Conservation (phyloP, 1,139 yeast genomes). For the Geotrichum restrictum region DNA sequence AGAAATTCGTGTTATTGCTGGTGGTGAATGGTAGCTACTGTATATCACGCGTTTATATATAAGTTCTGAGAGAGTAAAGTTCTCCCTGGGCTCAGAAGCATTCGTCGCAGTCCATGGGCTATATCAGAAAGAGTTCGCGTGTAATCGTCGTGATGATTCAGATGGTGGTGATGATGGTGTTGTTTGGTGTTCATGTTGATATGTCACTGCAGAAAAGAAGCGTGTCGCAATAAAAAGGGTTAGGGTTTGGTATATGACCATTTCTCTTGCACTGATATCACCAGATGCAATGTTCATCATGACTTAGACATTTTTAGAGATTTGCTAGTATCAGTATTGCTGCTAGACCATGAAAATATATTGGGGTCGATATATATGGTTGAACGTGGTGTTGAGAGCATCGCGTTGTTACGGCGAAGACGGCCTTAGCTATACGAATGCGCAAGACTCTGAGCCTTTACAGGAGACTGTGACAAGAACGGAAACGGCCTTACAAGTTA, state of each 20-base stretch:
- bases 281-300: background rate
- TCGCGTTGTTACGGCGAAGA: background rate
- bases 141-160: background rate
- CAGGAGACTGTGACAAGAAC: background rate
- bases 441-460: background rate
- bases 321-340: too few relatives aligned
- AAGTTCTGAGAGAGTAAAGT: conserved; percentile 1
- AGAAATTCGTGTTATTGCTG: background rate
- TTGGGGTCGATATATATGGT: conserved; percentile 2
- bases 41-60: background rate
- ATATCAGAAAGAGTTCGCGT: too few relatives aligned
- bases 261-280: background rate
- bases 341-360: conserved; percentile 4
- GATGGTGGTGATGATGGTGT: conserved; percentile 8
- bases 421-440: background rate
- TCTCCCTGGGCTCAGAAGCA: conserved; percentile 5
- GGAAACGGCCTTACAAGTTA: background rate
- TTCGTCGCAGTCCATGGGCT: conserved; percentile 12
- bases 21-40: background rate
- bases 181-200: background rate
- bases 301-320: too few relatives aligned
- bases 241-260: background rate
- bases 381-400: background rate
- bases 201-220: background rate
- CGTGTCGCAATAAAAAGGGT: background rate